Percentiles rank a stretch among this genome's conserved stretches.
Conservation (phyloP, 768 basidiomycete species). For the Boletus rubroflammeus region DNA sequence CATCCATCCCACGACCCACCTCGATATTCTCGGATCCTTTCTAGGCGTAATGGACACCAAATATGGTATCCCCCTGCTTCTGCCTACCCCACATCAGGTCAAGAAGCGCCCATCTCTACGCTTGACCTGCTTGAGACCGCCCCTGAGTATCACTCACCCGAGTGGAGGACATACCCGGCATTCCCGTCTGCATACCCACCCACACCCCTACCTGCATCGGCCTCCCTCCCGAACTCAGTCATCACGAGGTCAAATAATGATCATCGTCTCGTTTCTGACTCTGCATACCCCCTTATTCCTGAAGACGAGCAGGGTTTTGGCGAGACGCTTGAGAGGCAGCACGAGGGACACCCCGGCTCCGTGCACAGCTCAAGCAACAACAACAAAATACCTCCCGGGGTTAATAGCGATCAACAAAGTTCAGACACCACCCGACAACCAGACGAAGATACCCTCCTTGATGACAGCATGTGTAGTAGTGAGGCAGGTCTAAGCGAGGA, state of each 20-base stretch:
- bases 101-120: constrained; percentile 12
- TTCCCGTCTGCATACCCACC: constrained; percentile 78
- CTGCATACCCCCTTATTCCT: constrained; percentile 30
- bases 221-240: constrained; percentile 29
- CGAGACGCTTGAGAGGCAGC: constrained; percentile 63
- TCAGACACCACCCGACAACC: constrained; percentile 4
- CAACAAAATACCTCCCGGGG: constrained; percentile 36
- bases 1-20: constrained; percentile 18
- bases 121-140: constrained; percentile 22
- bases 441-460: constrained; percentile 21
- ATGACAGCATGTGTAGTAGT: constrained; percentile 27
- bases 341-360: constrained; percentile 59
- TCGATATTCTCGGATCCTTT: constrained; percentile 21
- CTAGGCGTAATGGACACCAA: constrained; percentile 34
- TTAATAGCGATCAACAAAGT: constrained; percentile 24
- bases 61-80: constrained; percentile 63
- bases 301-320: constrained; percentile 64
- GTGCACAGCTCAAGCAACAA: constrained; percentile 61
- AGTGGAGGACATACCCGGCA: constrained; percentile 71
- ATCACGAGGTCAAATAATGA: constrained; percentile 1
- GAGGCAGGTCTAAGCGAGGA: constrained; percentile 39
- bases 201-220: constrained; percentile 49
- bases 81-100: constrained; percentile 29
- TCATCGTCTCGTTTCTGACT: constrained; percentile 2
- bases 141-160: constrained; percentile 42